These are phyloP conservation scores for Furcasterigmium sp. DNA, from an alignment of 2,329 filamentous ascomycete species.

Conservation along the genomic window DNA sequence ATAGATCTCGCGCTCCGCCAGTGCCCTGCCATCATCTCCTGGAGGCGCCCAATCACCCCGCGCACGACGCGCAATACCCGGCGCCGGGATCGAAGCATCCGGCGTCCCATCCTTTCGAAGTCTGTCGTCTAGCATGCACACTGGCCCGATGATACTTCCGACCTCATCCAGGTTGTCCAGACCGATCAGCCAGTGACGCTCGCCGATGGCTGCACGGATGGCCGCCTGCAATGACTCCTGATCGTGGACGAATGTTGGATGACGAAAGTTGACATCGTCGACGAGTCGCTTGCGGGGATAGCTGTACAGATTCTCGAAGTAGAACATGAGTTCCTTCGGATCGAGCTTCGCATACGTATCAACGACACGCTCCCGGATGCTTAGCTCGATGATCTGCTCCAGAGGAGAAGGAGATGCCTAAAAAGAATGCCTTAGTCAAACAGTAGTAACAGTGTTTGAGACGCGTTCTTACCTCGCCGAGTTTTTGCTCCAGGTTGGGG, in stretches of 20 bases:
- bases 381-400: conserved; percentile 10
- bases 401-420: conserved; percentile 1
- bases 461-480: conserved; percentile 28
- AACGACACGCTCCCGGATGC: conserved; percentile 25
- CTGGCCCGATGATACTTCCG: conserved; percentile 37
- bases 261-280: conserved; percentile 30
- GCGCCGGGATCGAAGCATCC: conserved; percentile 28
- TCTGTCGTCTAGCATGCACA: conserved; percentile 28
- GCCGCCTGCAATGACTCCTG: conserved; percentile 38
- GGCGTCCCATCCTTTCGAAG: conserved; percentile 28
- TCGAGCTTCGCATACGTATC: conserved; percentile 44
- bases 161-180: conserved; percentile 20
- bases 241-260: conserved; percentile 37
- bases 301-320: conserved; percentile 40
- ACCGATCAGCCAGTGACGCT: conserved; percentile 27
- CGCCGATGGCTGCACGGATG: conserved; percentile 29
- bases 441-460: too few relatives aligned
- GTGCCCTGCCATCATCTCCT: conserved; percentile 29
- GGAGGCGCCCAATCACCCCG: conserved; percentile 31
- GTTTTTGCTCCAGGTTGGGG: conserved; percentile 34
- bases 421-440: too few relatives aligned
- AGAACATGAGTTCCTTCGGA: conserved; percentile 42
- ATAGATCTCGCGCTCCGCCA: conserved; percentile 7
- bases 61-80: conserved; percentile 19
- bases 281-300: conserved; percentile 41